phyloP scores from a whole-genome alignment of 1,139 yeast species.

The Protomyces pachydermus region DNA sequence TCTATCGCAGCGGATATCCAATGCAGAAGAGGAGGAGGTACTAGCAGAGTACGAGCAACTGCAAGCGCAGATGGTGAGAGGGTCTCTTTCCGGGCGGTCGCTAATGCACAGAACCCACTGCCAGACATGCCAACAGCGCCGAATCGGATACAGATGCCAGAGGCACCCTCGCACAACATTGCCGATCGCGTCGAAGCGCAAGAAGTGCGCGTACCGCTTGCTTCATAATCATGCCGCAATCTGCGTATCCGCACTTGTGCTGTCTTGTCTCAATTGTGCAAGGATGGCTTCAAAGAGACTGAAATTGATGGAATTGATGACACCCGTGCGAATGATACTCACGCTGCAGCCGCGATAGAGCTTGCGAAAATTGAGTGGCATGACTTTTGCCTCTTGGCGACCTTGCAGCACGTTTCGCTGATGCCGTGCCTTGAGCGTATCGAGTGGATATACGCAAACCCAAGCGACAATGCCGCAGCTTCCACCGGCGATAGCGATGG shows the following conservation, averaged over 20 bases:
- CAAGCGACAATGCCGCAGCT: conserved; percentile 64
- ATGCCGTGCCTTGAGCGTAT: conserved; percentile 53
- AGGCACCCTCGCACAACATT: not conserved
- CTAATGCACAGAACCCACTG: not conserved
- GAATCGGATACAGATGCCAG: not conserved
- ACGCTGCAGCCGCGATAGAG: conserved; percentile 18
- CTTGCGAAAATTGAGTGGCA: not conserved
- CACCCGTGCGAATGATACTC: conserved; percentile 6
- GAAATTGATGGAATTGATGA: conserved; percentile 18
- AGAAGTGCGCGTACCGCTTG: not conserved
- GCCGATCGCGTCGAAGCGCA: not conserved
- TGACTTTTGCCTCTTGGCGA: not conserved
- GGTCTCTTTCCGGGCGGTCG: not conserved
- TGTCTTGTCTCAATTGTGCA: not conserved
- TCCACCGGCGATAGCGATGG: conserved; percentile 67
- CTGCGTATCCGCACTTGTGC: not conserved
- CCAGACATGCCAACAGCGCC: not conserved
- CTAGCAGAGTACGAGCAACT: conserved; percentile 36
- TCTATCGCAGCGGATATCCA: conserved; percentile 47
- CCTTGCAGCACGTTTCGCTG: conserved; percentile 5
- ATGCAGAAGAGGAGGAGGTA: conserved; percentile 59
- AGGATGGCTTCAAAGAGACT: conserved; percentile 10
- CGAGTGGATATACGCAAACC: conserved; percentile 71
- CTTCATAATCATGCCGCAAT: not conserved
- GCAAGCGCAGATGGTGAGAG: not conserved